Base-by-base conservation (phyloP, 1,139 yeast species). In the Zygosaccharomyces pseudobailii region DNA sequence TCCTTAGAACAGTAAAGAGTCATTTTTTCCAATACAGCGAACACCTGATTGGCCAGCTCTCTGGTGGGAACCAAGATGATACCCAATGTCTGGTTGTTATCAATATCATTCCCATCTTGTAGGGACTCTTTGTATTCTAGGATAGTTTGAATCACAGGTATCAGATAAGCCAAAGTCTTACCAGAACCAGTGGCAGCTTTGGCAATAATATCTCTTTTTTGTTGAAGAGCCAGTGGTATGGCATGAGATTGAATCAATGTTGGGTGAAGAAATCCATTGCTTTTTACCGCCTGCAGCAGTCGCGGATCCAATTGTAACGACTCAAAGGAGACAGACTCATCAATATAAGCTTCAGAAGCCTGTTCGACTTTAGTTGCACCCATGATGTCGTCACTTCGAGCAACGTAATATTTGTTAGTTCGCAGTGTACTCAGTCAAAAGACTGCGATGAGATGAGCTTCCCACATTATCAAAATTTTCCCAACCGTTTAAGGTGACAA, bases 141-240 rank as follows among this genome's bases (percentile, higher is more conserved):
- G 41, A 88, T 75, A 41, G 76, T 74, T 62, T 88, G 89, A 33
- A 88, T 67, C 17, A 88, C 82, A 4, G 96, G 96, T 40, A 88
- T 75, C 53, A 82, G 67, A 63, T 87, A 88, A 1, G 96, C 95
- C 21, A 85, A 85, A 0, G 95, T 87, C 65, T 88, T 88, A 71
- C 96, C 96, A 5, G 95, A 84, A 6, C 96, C 96, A 1, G 96
- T 88, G 34, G 86, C 80, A 17, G 96, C 95, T 59, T 86, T 80
- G 27, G 95, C 95, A 33, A 88, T 84, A 54, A 88, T 83, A 63
- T 88, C 96, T 68, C 89, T 80, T 60, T 83, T 84, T 56, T 87
- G 94, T 56, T 87, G 87, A 46, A 92, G 69, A 1, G 97, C 96
- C 46, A 92, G 71, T 27, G 96, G 96, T 50, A 92, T 87, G n/a